Percentiles rank a stretch among this genome's conserved stretches.
phyloP scores from a whole-genome alignment of 163 green algal genomes.

The Trebouxia gelatinosa region DNA sequence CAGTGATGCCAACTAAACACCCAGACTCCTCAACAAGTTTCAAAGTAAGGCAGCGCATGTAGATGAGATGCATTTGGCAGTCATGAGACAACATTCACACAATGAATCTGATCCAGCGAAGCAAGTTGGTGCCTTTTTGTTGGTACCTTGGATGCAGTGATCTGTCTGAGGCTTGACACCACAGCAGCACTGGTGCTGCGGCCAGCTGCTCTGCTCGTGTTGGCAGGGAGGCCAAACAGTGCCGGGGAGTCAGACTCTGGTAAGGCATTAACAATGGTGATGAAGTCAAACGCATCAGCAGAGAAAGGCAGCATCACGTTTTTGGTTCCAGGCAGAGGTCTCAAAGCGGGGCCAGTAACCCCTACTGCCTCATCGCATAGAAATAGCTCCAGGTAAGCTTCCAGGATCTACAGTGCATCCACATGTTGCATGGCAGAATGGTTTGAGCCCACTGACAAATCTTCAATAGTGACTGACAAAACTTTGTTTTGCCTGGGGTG shows the following conservation, averaged over 20 bases:
- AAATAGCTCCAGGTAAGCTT: constrained; percentile 61
- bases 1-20: too few species aligned
- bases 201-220: constrained; percentile 63
- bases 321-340: constrained; percentile 52
- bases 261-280: constrained; percentile 42
- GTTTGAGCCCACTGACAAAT: too few species aligned
- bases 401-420: constrained; percentile 61
- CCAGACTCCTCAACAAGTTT: too few species aligned
- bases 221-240: constrained; percentile 74
- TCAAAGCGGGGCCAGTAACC: constrained; percentile 21
- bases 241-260: constrained; percentile 60
- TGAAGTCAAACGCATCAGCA: constrained; percentile 36
- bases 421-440: too few species aligned
- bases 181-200: constrained; percentile 38
- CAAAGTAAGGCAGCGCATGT: too few species aligned
- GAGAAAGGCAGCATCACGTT: constrained; percentile 46
- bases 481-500: too few species aligned
- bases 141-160: constrained; percentile 31
- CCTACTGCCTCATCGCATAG: constrained; percentile 60
- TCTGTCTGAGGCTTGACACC: constrained; percentile 39
- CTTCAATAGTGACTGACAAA: too few species aligned
- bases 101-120: background rate
- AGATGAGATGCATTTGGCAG: too few species aligned
- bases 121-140: too few species aligned
- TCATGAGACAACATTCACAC: background rate